Evolutionary conservation across 306 rosid genomes (phyloP), one percentile per base, ranked within the genome.

Genomic region (Fragaria nilgerrensis): DNA sequence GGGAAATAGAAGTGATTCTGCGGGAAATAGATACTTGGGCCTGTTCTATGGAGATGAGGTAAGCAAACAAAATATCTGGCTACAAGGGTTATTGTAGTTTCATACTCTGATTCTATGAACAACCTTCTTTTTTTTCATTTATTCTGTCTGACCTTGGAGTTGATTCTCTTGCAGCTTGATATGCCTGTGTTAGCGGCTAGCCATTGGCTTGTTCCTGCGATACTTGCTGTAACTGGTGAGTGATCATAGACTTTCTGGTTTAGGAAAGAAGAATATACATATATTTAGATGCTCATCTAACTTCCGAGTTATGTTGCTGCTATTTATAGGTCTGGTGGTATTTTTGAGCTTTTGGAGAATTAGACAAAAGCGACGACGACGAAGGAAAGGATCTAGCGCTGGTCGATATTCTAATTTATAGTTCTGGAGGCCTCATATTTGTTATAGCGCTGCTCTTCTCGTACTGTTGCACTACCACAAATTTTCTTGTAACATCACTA

Each of bases 1-100:
- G 72, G 83, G 78, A 72, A 85, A 69, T 70, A 85, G 74, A 67
- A 82, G 67, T 73, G 93, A 82, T 63, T 74, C 80, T 72, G 52
- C 72, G 34, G 95, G 93, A 83, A 88, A 91, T 77, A 80, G 79
- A 70, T 92, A 92, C 83, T 82, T 92, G 36, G 87, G 95, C 84
- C 80, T 92, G 79, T 88, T 94, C 83, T 83, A 85, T 67, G 81
- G 91, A 55, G 96, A 94, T 25, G 98, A 95, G 97, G 98, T 92
- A 84, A 86, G 88, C 82, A 47, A 48, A 83, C 25, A 15, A 79
- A 73, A 76, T 48, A 59, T 34, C 17, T 70, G 43, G 37, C 53
- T 20, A 36, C 61, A 27, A 23, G 19, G 8, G 47, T 47, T 52
- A 22, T 17, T 41, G 41, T 7, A 10, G 37, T 34, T 67, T 36